phyloP scores from a whole-genome alignment of 805 yeast genomes.

The Sungouiozyma intestinalis region DNA sequence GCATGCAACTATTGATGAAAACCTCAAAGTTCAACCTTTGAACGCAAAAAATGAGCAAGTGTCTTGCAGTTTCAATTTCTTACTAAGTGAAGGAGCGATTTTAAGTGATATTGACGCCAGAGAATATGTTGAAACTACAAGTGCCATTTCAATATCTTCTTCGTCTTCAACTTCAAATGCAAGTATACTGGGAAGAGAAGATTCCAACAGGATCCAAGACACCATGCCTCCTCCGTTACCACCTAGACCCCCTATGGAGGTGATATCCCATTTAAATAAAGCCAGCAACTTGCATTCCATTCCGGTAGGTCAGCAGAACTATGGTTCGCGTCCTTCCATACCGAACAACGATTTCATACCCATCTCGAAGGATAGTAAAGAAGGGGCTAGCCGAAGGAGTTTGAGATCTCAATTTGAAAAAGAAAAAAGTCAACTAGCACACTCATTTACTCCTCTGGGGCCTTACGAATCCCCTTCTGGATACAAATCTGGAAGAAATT shows the following conservation, averaged over 20 bases:
- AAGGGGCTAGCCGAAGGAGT: background rate
- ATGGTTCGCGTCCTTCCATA: background rate
- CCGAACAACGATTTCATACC: background rate
- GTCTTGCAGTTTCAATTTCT: slow-evolving; percentile 11
- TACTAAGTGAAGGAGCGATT: slow-evolving; percentile 18
- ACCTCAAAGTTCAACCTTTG: background rate
- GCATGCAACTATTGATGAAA: background rate
- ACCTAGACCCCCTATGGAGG: background rate
- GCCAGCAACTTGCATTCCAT: background rate
- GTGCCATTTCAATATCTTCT: slow-evolving; percentile 47
- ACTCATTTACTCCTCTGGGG: background rate
- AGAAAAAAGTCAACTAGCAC: background rate
- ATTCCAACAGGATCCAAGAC: background rate
- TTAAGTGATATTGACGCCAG: slow-evolving; percentile 9
- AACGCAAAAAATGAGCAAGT: background rate
- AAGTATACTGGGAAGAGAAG: background rate
- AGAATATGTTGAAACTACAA: slow-evolving; percentile 7
- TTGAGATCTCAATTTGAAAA: background rate
- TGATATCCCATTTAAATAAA: background rate
- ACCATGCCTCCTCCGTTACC: slow-evolving; percentile 2
- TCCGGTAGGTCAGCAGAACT: background rate
- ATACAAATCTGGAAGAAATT: background rate
- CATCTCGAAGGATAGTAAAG: background rate
- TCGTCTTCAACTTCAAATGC: slow-evolving; percentile 29
- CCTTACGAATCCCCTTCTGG: background rate